Percentiles rank a stretch among this genome's conserved stretches.
These are phyloP conservation scores for Aspergillus incahuasiensis DNA, from an alignment of 495 filamentous ascomycete species.

Conservation along the genomic window DNA sequence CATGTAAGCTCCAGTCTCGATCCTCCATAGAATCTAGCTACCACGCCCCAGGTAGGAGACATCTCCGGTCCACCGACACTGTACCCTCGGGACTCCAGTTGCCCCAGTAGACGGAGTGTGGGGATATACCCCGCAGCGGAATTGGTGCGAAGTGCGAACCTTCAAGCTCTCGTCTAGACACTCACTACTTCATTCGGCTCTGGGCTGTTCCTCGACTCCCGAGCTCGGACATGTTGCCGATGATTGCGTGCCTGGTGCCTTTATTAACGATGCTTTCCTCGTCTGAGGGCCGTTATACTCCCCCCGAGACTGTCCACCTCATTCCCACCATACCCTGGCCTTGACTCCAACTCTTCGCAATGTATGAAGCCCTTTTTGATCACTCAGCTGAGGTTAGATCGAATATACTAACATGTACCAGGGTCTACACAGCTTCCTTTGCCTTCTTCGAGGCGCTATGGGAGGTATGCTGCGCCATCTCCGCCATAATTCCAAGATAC, in stretches of 20 bases:
- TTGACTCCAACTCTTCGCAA: not conserved
- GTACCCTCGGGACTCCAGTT: not conserved
- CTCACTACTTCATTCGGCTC: not conserved
- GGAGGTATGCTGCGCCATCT: conserved; percentile 45
- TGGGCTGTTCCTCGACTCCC: not conserved
- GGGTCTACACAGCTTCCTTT: conserved; percentile 66
- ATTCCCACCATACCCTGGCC: not conserved
- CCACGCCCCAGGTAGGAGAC: no score
- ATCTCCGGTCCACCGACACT: not conserved
- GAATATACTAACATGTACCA: conserved; percentile 8
- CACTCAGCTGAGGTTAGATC: not conserved
- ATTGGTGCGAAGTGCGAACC: conserved; percentile 3
- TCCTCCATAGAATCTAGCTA: not conserved
- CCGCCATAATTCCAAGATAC: not conserved
- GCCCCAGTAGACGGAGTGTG: not conserved
- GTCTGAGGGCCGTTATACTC: not conserved
- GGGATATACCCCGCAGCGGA: conserved; percentile 4
- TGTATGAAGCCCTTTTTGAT: not conserved
- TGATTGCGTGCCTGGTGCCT: not conserved
- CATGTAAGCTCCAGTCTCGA: not conserved
- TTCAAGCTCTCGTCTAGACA: not conserved
- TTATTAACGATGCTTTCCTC: not conserved
- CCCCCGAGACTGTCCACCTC: not conserved
- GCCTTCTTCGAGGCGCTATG: conserved; percentile 95
- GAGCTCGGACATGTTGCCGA: conserved; percentile 11